Evolutionary conservation across 2,329 filamentous ascomycete genomes (phyloP), one percentile per base, ranked within the genome.

Genomic region (Xylaria sp.): DNA sequence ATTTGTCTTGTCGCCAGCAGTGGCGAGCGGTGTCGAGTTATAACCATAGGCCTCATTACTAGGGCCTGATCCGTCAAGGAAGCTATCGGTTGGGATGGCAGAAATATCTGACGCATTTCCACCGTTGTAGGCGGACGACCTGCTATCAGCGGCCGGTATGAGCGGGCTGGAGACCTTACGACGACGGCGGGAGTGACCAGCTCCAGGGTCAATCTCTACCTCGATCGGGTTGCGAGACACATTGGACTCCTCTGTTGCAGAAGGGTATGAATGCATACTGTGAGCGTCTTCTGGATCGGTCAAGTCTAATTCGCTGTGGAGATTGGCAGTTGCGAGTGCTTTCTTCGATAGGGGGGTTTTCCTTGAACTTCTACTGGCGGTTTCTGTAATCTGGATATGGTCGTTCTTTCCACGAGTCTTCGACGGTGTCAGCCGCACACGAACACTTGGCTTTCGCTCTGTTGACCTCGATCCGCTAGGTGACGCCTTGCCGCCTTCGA

Each of bases 381-480:
- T 91, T 81, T 96, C 92, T 66, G 93, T 97, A 79, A 97, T 94
- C 81, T 96, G 91, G 70, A 97, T 91, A 78, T 92, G 93, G 78
- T 94, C 93, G 80, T 89, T 89, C 74, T 84, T 87, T 12, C 82
- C 79, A 71, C 85, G 82, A 79, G 86, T 89, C 79, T 89, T 90
- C 75, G 92, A 94, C 15, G 94, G 94, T 15, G 93, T 97, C 71
- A 97, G 87, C 82, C 89, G 88, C 81, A 92, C 86, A 78, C 88
- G 88, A 63, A 98, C 93, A 79, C 94, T 97, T 13, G 94, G 94
- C 75, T 92, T 90, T 75, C 92, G 91, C 75, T 89, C 87, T 84
- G 83, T 75, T 82, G 83, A 72, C 81, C 71, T 68, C 75, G 85
- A 85, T 75, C 85, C 85, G 66, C 87, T 83, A 51, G 82, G 79